A percentile compares a stretch with the other conserved stretches of the same genome.
phyloP scores from a whole-genome alignment of 768 basidiomycete species.

The Mycena capillaripes region DNA sequence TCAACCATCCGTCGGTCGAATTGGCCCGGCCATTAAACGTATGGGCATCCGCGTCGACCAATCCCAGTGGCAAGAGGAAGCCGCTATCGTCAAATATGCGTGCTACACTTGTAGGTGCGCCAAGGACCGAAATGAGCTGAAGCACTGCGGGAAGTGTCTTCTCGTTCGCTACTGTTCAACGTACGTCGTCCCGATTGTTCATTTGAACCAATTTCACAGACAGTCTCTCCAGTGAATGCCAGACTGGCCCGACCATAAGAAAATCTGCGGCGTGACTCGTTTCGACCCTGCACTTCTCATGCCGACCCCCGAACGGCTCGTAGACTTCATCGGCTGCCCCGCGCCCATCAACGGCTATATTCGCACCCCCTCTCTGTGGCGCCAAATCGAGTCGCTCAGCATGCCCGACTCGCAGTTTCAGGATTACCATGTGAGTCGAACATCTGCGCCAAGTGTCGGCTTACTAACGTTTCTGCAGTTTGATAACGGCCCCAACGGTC shows the following conservation, averaged over 20 bases:
- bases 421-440: background rate
- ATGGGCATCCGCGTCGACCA: background rate
- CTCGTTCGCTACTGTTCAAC: conserved; percentile 16
- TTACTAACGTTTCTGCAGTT: background rate
- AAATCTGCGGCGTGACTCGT: background rate
- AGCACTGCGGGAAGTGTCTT: conserved; percentile 1
- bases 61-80: conserved; percentile 5
- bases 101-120: background rate
- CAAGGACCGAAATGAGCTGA: conserved; percentile 4
- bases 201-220: background rate
- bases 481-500: background rate
- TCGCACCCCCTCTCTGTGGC: conserved; percentile 4
- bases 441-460: background rate
- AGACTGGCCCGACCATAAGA: conserved; percentile 28
- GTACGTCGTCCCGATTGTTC: background rate
- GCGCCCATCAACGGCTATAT: conserved; percentile 1
- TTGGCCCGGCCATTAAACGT: background rate
- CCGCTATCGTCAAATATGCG: background rate
- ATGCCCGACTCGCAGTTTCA: background rate
- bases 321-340: too few species aligned
- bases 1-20: background rate
- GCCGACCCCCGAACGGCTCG: background rate
- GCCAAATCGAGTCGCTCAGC: conserved; percentile 6
- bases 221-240: conserved; percentile 13
- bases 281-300: conserved; percentile 10